Evolutionary conservation across 169 alveolate species (phyloP), one percentile per base, ranked within the genome.

Genomic region (Toxoplasma gondii): DNA sequence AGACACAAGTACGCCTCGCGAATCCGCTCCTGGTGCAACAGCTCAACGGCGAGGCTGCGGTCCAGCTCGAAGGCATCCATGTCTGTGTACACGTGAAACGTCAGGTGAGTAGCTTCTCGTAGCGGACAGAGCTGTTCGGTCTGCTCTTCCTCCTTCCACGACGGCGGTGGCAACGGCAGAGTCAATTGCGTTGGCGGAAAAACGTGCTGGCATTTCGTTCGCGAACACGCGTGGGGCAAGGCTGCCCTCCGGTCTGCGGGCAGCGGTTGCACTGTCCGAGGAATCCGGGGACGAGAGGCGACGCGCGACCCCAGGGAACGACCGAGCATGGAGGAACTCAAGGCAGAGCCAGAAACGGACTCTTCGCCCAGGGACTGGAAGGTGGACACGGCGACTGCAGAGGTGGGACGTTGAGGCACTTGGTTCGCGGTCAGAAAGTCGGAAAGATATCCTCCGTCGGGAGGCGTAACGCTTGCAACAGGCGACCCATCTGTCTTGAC

Each of bases 1-100:
- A 90, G 69, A 49, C 39, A 82, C 34, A 27, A 31, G 44, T 39
- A 54, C 44, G 93, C 93, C 81, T 90, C 93, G 34, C 93, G 87
- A 41, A 90, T 44, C 9, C 88, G 81, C 74, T 90, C 67, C 88
- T 39, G 93, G 54, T 49, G 41, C 54, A 69, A 45, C 53, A 38
- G 49, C 45, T 90, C 93, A 5, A 90, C 78, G 36, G 88, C 88
- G 24, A 90, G 44, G 29, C 87, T 78, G 29, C 93, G 67, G 49
- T 90, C 93, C 78, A 90, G 44, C 45, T 34, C 88, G 29, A 31
- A 90, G 43, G 27, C 36, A 24, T 22, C 24, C 93, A 90, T 90
- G 74, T 78, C 81, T 12, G 39, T 88, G 41, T 78, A 90, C 87
- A 74, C 93, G 74, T 90, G 93, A 19, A 41, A 78, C 44, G 67